These are phyloP conservation scores for Pseudocercospora macadamiae DNA, from an alignment of 2,329 filamentous ascomycete species.

Conservation along the genomic window DNA sequence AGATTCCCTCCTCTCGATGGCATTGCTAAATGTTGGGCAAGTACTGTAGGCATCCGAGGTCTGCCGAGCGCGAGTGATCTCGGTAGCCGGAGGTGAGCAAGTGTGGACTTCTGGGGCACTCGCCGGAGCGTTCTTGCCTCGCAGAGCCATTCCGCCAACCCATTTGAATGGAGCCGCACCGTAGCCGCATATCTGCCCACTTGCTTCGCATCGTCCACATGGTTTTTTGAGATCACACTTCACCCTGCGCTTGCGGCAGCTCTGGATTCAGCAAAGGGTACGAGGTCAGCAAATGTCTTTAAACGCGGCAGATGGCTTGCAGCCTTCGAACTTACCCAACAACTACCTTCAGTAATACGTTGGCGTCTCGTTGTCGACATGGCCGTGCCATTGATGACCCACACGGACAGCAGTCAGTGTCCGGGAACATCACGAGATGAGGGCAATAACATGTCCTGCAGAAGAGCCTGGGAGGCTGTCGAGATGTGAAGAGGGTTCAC, in stretches of 20 bases:
- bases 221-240: conserved; percentile 22
- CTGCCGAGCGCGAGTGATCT: neutral
- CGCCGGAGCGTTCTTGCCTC: conserved; percentile 18
- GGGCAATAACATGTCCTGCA: neutral
- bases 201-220: conserved; percentile 14
- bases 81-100: neutral
- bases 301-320: too few species aligned
- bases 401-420: neutral
- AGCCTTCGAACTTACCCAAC: too few species aligned
- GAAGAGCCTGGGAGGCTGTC: neutral
- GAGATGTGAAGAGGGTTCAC: neutral
- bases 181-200: conserved; percentile 20
- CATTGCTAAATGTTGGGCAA: neutral
- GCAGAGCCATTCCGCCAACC: conserved; percentile 23
- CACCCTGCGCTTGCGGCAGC: conserved; percentile 18
- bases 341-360: conserved; percentile 19
- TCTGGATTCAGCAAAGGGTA: too few species aligned
- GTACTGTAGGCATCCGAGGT: neutral
- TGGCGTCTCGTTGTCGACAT: conserved; percentile 36
- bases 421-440: neutral
- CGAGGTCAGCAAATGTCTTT: too few species aligned
- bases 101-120: neutral
- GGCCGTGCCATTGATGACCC: neutral
- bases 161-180: conserved; percentile 20
- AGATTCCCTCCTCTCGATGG: neutral